Base-by-base conservation (phyloP, 371 early-diverging fungal genomes). In the Mucor piriformis region DNA sequence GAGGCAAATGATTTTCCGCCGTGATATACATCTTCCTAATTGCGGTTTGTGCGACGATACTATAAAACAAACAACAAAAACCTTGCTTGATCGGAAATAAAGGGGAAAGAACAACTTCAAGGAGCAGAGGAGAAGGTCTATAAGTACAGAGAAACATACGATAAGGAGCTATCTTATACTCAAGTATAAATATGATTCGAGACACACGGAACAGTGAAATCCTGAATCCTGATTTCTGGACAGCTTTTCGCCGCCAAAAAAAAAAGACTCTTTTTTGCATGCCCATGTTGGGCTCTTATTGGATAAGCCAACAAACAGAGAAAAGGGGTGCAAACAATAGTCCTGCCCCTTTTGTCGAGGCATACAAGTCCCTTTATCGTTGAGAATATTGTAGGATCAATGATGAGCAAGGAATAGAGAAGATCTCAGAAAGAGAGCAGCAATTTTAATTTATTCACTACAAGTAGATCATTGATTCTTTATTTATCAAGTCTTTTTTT, bases 401-500 rank as follows among this genome's bases (percentile, higher is more conserved):
- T 25, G n/a, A 48, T 15, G 27, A 25, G 48, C 27, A 18, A 20
- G 18, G 21, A 21, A 23, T 20, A 35, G 21, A 51, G 33, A 51
- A 13, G 35, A 51, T 21, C 34, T 11, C 11, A 34, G 18, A 18
- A 38, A 13, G n/a, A 38, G 38, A 38, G 33, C n/a, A 38, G 18
- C 10, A 8, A 18, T 42, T 42, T 42, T 42, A 18, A 38, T n/a
- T 42, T 21, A 46, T 12, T 11, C 7, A 23, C 16, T 20, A 11
- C 46, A 46, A 21, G 46, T 15, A 46, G 46, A 46, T 46, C 46
- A 46, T 46, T 46, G 46, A 46, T 46, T 46, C 46, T 46, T 13
- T 46, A n/a, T 61, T 50, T 27, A 27, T 57, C 34, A 57, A 54
- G 40, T 27, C 23, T 47, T 34, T 67, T 16, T 49, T 51, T 44